phyloP scores from a whole-genome alignment of 176 grass and related monocot species.

The Echinochloa phyllopogon region DNA sequence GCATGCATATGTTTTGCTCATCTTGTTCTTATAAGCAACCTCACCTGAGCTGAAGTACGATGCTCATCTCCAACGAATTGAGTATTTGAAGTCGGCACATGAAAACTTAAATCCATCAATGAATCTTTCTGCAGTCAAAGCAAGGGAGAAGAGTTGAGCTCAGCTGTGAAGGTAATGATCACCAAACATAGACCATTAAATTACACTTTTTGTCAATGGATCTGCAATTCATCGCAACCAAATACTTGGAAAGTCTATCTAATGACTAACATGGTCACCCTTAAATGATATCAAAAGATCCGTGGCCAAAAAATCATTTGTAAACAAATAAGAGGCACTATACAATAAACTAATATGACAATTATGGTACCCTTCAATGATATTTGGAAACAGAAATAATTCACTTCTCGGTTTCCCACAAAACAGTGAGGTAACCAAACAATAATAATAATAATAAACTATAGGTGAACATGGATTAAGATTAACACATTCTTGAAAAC shows the following conservation, averaged over 20 bases:
- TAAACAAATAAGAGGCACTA: background rate
- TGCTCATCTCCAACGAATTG: slow-evolving; percentile 85
- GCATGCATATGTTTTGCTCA: background rate
- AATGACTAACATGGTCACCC: background rate
- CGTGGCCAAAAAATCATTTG: slow-evolving; percentile 2
- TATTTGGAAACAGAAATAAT: slow-evolving; percentile 11
- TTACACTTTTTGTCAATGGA: background rate
- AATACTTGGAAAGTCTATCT: background rate
- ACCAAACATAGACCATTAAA: background rate
- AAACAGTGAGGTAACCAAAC: slow-evolving; percentile 16
- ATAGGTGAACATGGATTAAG: background rate
- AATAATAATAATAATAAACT: slow-evolving; percentile 33
- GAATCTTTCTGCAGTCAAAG: slow-evolving; percentile 80
- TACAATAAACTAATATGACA: slow-evolving; percentile 9
- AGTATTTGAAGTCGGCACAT: slow-evolving; percentile 80
- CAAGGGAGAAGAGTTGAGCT: slow-evolving; percentile 24
- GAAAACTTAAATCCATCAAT: slow-evolving; percentile 94
- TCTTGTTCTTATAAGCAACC: slow-evolving; percentile 8
- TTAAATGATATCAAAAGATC: background rate
- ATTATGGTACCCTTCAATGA: background rate
- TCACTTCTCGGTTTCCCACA: background rate
- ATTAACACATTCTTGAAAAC: slow-evolving; percentile 27
- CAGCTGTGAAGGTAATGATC: slow-evolving; percentile 1
- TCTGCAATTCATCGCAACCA: background rate
- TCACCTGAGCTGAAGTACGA: slow-evolving; percentile 79